These are phyloP conservation scores for Cicer cuneatum DNA, from an alignment of 306 rosid species.

Conservation along the genomic window DNA sequence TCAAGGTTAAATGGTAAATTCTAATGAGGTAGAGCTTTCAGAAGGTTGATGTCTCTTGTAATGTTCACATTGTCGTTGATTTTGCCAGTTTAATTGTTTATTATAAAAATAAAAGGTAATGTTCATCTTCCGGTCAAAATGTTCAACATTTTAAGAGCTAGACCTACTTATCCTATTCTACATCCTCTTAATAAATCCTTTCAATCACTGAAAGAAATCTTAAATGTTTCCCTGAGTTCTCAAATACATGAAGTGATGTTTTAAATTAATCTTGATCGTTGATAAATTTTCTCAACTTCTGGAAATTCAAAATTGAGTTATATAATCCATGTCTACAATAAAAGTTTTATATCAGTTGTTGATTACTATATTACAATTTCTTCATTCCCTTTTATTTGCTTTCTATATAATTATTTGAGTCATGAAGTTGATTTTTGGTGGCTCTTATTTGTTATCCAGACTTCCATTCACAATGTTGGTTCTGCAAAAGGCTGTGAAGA, in stretches of 20 bases:
- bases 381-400: background rate
- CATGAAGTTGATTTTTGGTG: conserved; percentile 34
- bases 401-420: conserved; percentile 13
- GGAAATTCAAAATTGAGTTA: background rate
- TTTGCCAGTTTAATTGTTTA: conserved; percentile 12
- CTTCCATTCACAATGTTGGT: conserved; percentile 97
- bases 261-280: conserved; percentile 18
- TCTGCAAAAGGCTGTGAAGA: conserved; percentile 87
- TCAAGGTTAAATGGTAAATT: background rate
- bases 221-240: background rate
- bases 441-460: conserved; percentile 54
- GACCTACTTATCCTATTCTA: conserved; percentile 4
- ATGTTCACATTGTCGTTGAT: background rate
- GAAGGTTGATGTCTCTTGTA: conserved; percentile 9
- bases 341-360: conserved; percentile 3
- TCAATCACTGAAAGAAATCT: background rate
- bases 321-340: background rate
- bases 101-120: background rate
- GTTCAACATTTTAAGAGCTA: conserved; percentile 14
- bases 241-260: background rate
- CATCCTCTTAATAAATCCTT: background rate
- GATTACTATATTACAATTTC: background rate
- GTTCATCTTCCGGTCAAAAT: conserved; percentile 26
- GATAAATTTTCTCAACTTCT: conserved; percentile 1
- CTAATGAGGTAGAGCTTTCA: background rate